Base-by-base conservation (phyloP, 257 asterid genomes). In the Ilex asprella region DNA sequence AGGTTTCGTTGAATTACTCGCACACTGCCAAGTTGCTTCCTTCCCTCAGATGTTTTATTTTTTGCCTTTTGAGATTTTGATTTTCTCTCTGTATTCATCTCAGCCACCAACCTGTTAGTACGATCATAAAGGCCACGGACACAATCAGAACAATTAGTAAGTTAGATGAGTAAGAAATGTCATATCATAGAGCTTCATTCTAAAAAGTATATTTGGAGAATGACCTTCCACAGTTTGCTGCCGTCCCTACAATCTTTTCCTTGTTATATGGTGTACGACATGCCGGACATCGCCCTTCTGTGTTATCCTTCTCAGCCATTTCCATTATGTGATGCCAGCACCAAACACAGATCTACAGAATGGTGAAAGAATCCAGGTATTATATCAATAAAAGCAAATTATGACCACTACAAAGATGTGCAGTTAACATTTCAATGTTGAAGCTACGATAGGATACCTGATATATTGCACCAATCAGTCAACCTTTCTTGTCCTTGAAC, bases 291-390 rank as follows among this genome's bases (percentile, higher is more conserved):
- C 99, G 93, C 46, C 99, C 97, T 72, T 84, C 94, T 56, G 91
- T 77, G 70, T 79, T 88, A 75, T 89, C 97, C 78, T 89, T 93
- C 86, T 89, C 99, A 57, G 97, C 99, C 97, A 93, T 89, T 63
- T 81, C 96, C 86, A 93, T 89, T 53, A 93, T 81, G 60, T 93
- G 99, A 77, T 93, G 97, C 99, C 99, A 93, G 73, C 99, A 93
- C 99, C 96, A 93, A 61, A 93, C 89, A 72, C 99, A 93, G 50
- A 93, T 84, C 99, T 89, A 81, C 67, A 74, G 32, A 44, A 54
- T 61, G 15, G 39, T 14, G 47, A 31, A 56, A 63, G 44, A n/a
- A 55, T 56, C 31, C 64, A 67, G 8, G 8, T 35, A 1, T 35
- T n/a, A 64, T 5, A 21, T 46, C 66, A 41, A 46, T 27, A 58